phyloP scores from a whole-genome alignment of 352 stramenopile genomes.

The Phytophthora fragariae region DNA sequence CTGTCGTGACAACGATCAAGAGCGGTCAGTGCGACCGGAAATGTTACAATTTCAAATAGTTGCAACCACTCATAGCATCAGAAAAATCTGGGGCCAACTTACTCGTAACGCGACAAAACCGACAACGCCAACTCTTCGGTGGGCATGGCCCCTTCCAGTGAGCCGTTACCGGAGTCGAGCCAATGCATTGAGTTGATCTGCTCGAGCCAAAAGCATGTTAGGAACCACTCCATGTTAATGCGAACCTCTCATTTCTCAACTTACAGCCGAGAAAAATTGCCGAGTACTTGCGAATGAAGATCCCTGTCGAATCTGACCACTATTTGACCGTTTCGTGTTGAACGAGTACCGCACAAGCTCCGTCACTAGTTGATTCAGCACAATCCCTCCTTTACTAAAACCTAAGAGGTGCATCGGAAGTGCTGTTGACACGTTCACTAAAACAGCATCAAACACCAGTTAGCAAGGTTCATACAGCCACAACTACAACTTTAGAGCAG shows the following conservation, averaged over 20 bases:
- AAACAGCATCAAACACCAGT: not conserved
- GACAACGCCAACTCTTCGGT: constrained; percentile 41
- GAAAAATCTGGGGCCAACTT: constrained; percentile 4
- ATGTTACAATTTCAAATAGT: no score
- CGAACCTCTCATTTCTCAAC: constrained; percentile 3
- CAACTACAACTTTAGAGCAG: no score
- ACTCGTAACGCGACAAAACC: constrained; percentile 49
- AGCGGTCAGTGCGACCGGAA: not conserved
- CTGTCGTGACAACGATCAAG: constrained; percentile 11
- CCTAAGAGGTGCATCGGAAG: constrained; percentile 69
- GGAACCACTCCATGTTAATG: no score
- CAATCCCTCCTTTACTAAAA: constrained; percentile 75
- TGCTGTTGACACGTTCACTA: constrained; percentile 52
- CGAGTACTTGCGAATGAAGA: constrained; percentile 45
- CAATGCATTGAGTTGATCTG: constrained; percentile 71
- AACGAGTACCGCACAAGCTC: constrained; percentile 57
- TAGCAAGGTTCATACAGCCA: no score
- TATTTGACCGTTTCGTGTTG: constrained; percentile 47
- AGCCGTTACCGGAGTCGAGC: constrained; percentile 70
- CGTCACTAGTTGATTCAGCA: constrained; percentile 77
- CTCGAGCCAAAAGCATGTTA: not conserved
- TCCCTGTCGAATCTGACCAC: constrained; percentile 39
- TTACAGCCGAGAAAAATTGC: constrained; percentile 48
- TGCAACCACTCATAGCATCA: no score
- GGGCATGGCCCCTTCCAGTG: constrained; percentile 49